phyloP scores from a whole-genome alignment of 805 yeast genomes.

The Jamesozyma rosinii region DNA sequence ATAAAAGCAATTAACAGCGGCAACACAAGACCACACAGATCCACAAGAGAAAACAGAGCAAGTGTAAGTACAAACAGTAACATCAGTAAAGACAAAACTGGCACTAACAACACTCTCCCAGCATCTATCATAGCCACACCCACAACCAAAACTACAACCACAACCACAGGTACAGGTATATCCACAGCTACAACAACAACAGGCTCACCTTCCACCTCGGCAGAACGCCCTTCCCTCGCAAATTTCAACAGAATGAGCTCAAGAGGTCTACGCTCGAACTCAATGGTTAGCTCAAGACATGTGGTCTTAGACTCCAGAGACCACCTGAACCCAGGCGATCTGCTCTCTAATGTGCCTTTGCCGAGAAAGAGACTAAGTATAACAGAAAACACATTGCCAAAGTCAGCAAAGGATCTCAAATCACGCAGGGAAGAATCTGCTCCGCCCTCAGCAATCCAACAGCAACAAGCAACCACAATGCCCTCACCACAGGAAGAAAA shows the following conservation, averaged over 20 bases:
- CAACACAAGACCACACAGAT: background rate
- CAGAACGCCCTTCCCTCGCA: background rate
- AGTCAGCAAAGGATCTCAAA: background rate
- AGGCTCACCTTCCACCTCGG: background rate
- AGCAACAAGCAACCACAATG: background rate
- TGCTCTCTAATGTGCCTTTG: slow-evolving; percentile 71
- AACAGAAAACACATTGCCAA: background rate
- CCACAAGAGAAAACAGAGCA: background rate
- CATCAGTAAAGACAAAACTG: background rate
- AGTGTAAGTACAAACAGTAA: background rate
- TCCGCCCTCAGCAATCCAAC: background rate
- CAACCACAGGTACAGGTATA: background rate
- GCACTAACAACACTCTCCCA: background rate
- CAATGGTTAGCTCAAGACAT: slow-evolving; percentile 33
- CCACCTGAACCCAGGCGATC: slow-evolving; percentile 71
- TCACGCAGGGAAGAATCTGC: background rate
- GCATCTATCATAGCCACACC: background rate
- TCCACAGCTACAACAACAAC: background rate
- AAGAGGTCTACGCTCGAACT: background rate
- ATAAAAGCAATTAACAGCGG: slow-evolving; percentile 34
- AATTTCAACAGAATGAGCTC: background rate
- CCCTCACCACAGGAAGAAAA: background rate
- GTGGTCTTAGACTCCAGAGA: slow-evolving; percentile 47
- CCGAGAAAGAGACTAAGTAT: slow-evolving; percentile 32
- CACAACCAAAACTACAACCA: background rate